Evolutionary conservation across 495 filamentous ascomycete species (phyloP), one percentile per base, ranked within the genome.

Genomic region (Massariosphaeria phaeospora): DNA sequence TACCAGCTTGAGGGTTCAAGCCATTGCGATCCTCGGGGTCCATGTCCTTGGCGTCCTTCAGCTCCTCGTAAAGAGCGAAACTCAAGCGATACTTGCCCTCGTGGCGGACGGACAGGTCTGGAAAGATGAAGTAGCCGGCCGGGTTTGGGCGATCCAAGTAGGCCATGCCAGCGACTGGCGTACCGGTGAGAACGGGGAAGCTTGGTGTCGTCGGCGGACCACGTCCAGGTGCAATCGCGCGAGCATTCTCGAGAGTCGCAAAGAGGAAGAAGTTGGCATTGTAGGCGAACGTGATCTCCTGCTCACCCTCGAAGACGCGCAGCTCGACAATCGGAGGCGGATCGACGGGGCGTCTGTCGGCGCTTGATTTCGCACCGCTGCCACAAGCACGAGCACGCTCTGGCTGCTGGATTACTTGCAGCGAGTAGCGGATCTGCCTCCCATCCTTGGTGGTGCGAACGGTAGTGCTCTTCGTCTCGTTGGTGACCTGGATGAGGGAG

Each of bases 201-300:
- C 80, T 79, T 24, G 84, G 84, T 13, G 77, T 73, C 21, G 83
- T 3, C 81, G 76, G 20, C 79, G 77, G 76, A 35, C 86, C 78
- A 38, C 91, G 84, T 25, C 84, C 85, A 51, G 91, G 87, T 2
- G 89, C 89, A 61, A 96, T 89, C 15, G 81, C 79, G 10, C 93
- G 86, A 13, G 89, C 88, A 61, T 86, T 81, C 57, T 96, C 91
- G 53, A 98, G 78, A 0, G 91, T 95, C 7, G 90, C 90, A 64
- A 86, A 98, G 44, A 96, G 85, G 73, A 98, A 96, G 78, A 96
- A 98, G 71, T 95, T 95, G 65, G 91, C 91, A 65, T 95, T 91
- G 72, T 96, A 90, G 51, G 81, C 76, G 67, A 93, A 95, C 6
- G 93, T 97, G 63, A 96, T 86, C 61, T 93, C 86, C 49, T 81